phyloP scores from a whole-genome alignment of 495 filamentous ascomycete species.

The Pseudotulostoma volvatum region DNA sequence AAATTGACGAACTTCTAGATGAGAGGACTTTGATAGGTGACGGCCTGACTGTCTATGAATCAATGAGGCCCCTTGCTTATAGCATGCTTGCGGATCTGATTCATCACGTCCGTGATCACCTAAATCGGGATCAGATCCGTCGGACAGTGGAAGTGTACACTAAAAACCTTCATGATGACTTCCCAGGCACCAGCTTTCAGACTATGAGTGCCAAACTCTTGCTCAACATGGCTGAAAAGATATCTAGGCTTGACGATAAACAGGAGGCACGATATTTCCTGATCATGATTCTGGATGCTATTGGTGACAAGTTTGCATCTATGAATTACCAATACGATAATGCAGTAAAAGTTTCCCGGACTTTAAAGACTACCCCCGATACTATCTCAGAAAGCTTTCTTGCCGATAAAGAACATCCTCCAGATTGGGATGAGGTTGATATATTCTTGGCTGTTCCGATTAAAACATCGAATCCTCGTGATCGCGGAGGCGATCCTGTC shows the following conservation, averaged over 20 bases:
- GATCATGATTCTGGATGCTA: constrained; percentile 93
- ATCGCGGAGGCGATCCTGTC: constrained; percentile 83
- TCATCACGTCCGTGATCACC: constrained; percentile 80
- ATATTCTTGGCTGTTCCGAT: constrained; percentile 95
- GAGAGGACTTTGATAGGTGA: constrained; percentile 89
- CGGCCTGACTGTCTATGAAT: constrained; percentile 90
- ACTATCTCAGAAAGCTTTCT: constrained; percentile 61
- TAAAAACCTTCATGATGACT: constrained; percentile 86
- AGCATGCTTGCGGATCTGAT: constrained; percentile 98
- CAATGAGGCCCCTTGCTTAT: constrained; percentile 87
- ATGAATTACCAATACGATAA: constrained; percentile 96
- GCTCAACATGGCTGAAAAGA: constrained; percentile 94
- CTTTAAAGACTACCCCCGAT: constrained; percentile 50
- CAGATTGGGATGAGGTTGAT: constrained; percentile 95
- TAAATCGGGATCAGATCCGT: constrained; percentile 75
- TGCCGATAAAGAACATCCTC: constrained; percentile 59
- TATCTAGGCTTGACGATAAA: constrained; percentile 80
- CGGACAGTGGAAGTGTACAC: constrained; percentile 95
- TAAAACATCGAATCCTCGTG: constrained; percentile 82
- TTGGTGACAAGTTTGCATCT: constrained; percentile 92
- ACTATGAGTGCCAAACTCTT: constrained; percentile 98
- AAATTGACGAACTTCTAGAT: constrained; percentile 90
- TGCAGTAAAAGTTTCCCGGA: constrained; percentile 75
- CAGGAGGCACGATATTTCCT: constrained; percentile 86
- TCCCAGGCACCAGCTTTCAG: constrained; percentile 96